Base-by-base conservation (phyloP, 78 protist species). In the Dictyostelium purpureum region DNA sequence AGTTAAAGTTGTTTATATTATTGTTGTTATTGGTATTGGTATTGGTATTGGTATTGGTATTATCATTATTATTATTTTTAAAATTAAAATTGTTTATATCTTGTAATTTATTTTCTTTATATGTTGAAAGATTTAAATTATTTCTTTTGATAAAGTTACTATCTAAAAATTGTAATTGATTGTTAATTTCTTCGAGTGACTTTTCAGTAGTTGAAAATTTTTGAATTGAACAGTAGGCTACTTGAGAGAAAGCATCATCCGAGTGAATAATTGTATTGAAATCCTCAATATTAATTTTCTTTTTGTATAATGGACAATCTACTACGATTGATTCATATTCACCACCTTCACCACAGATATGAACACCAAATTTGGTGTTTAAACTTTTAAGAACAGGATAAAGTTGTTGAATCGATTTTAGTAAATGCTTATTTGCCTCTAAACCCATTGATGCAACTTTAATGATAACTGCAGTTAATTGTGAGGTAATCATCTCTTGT, bases 291-390 rank as follows among this genome's bases (percentile, higher is more conserved):
- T 9, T 43, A 16, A 51, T 63, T n/a, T 93, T 87, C 52, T 26
- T 45, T n/a, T 14, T 57, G 71, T 95, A 97, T 45, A 98, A 49
- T 6, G 99, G 99, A 56, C 98, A 87, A 70, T 97, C 99, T 4
- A 97, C 63, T 0, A 94, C 81, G 11, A 99, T 40, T 11, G 99
- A 96, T 79, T 99, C 99, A 77, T 97, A 99, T 94, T 99, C 99
- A 40, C 99, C 99, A 28, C 99, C 99, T 47, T 99, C 99, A 38
- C 99, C 99, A 79, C 98, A 95, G 5, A 80, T 89, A 65, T 99
- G 89, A 4, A 94, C 57, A 14, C 89, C 96, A 49, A 61, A 97
- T 49, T 73, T n/a, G 12, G 21, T 37, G 21, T 96, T 59, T 19
- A 87, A 10, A 0, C 40, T 79, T 19, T 31, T 28, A 18, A 97